Evolutionary conservation across 2,329 filamentous ascomycete genomes (phyloP), one percentile per base, ranked within the genome.

Genomic region (Penicillium glabrum): DNA sequence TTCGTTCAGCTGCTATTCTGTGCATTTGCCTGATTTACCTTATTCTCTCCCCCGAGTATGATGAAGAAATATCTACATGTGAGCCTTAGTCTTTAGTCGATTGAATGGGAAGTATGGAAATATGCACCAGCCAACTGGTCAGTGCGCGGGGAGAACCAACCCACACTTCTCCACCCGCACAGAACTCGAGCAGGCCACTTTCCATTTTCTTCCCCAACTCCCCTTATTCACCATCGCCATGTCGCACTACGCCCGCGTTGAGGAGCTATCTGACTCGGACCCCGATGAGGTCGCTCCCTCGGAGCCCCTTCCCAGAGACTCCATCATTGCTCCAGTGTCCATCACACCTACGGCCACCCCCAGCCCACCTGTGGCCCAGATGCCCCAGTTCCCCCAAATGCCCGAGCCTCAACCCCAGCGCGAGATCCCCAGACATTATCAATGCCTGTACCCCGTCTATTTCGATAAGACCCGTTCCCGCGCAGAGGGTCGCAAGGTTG

Each of bases 361-460:
- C 46, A 43, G 24, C 27, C 49, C 54, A 31, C 23, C 21, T 26
- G 56, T 39, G 46, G 57, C 43, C 31, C 57, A 48, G n/a, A 39
- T 41, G 43, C 50, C 51, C 35, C 47, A 46, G 35, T 60, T 60
- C 50, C 41, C 60, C 29, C 59, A 60, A 33, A 58, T 62, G 58
- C 77, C 75, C 51, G 78, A 73, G 65, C 77, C 76, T 57, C 76
- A 73, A 65, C 77, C 76, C 56, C 76, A 80, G 65, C 80, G 79
- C 57, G 81, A 86, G 60, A 80, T 80, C 57, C 81, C 91, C 75
- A 90, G 89, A 70, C 80, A 86, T 76, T 96, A 87, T 80, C 89
- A 95, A 75, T 93, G 91, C 76, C 82, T 99, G 26, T 99, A 99
- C 79, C 93, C 95, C 0, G 80, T 98, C 58, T 99, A 99, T 83